Evolutionary conservation across 179 eudicot genomes (phyloP).

Genomic region (Amaranthus tricolor): DNA sequence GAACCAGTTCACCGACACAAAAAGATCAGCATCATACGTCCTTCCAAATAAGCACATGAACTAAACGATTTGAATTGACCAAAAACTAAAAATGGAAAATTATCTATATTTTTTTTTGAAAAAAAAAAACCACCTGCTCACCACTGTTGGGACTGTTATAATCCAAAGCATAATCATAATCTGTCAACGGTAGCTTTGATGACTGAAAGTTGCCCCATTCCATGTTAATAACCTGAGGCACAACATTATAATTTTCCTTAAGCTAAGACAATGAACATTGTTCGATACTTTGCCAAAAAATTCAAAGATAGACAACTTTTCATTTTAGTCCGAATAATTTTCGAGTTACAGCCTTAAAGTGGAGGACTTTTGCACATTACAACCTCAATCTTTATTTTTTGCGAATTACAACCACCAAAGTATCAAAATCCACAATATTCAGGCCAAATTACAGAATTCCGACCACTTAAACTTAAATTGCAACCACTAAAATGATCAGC

Average conservation of each 20-base stretch:
- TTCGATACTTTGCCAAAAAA: too few species aligned
- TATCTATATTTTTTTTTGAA: too few species aligned
- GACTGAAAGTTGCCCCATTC: conserved; percentile 72
- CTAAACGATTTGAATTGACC: not conserved
- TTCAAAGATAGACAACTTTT: too few species aligned
- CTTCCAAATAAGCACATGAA: not conserved
- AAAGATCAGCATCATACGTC: not conserved
- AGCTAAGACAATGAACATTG: not conserved
- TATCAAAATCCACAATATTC: too few species aligned
- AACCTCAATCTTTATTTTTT: too few species aligned
- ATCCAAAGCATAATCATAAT: conserved; percentile 76
- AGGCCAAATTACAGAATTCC: too few species aligned
- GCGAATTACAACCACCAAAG: too few species aligned
- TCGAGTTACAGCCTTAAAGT: too few species aligned
- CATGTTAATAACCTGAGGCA: conserved; percentile 58
- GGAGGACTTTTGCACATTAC: too few species aligned
- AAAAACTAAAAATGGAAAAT: not conserved
- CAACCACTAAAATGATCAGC: too few species aligned
- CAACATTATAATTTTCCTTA: not conserved
- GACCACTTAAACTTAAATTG: too few species aligned
- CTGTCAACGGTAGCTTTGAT: conserved; percentile 64
- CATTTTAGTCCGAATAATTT: too few species aligned
- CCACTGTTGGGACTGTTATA: conserved; percentile 64
- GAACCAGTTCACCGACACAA: not conserved
- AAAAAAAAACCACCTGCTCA: conserved; percentile 55